Percentiles rank a stretch among this genome's conserved stretches.
phyloP scores from a whole-genome alignment of 768 basidiomycete genomes.

The Mycena chlorophos region DNA sequence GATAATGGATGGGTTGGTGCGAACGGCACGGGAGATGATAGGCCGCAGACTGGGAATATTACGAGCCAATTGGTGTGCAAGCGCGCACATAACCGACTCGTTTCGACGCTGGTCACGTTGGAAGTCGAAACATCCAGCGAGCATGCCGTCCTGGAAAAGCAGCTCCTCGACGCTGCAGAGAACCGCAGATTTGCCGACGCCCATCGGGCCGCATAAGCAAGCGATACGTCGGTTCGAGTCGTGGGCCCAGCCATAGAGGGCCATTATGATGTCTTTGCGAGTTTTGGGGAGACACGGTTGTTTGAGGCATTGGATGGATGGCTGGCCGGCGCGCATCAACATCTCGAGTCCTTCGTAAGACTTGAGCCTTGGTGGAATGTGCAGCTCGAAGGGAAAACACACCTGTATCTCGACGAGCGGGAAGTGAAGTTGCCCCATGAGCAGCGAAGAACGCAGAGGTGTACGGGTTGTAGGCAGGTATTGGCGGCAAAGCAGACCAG shows the following conservation, averaged over 20 bases:
- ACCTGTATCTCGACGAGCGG: neutral
- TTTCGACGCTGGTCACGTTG: neutral
- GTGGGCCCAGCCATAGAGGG: constrained; percentile 7
- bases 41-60: constrained; percentile 11
- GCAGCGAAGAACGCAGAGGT: neutral
- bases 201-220: constrained; percentile 12
- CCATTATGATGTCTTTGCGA: constrained; percentile 2
- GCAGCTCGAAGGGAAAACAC: neutral
- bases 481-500: neutral
- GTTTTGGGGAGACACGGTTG: constrained; percentile 9
- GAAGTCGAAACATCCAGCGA: constrained; percentile 11
- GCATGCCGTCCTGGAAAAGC: constrained; percentile 1
- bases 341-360: neutral
- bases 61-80: constrained; percentile 15
- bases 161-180: constrained; percentile 3
- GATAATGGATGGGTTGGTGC: constrained; percentile 6
- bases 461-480: neutral
- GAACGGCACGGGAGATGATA: constrained; percentile 10
- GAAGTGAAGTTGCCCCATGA: neutral
- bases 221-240: constrained; percentile 1
- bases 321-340: neutral
- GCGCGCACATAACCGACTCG: constrained; percentile 2
- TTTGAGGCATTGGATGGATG: neutral
- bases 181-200: constrained; percentile 19
- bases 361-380: neutral